phyloP scores from a whole-genome alignment of 1,139 yeast species.

The Zhuliangozyma blackwelliae region DNA sequence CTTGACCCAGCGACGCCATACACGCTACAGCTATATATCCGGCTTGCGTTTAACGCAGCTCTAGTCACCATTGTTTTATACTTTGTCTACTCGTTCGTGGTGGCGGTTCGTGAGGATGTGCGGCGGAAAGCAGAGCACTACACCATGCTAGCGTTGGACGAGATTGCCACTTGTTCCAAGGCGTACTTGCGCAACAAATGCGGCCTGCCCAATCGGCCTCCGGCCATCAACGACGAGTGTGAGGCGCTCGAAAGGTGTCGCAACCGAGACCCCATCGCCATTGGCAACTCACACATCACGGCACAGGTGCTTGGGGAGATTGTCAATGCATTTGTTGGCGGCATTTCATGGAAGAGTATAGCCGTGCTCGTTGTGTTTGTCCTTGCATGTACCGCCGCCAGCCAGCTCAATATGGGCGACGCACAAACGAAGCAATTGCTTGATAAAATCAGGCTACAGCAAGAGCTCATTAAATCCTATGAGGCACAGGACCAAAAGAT shows the following conservation, averaged over 20 bases:
- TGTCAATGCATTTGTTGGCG: slow-evolving; percentile 55
- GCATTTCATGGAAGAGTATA: background rate
- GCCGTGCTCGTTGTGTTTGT: too few relatives aligned
- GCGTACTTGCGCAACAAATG: slow-evolving; percentile 76
- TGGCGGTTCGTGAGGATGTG: slow-evolving; percentile 67
- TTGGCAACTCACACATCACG: slow-evolving; percentile 73
- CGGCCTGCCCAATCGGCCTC: slow-evolving; percentile 45
- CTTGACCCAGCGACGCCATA: slow-evolving; percentile 40
- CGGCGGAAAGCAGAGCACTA: slow-evolving; percentile 62
- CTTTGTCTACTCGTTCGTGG: slow-evolving; percentile 50
- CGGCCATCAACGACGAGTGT: slow-evolving; percentile 74
- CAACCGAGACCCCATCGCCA: slow-evolving; percentile 75
- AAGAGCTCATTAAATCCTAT: too few relatives aligned
- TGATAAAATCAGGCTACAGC: too few relatives aligned
- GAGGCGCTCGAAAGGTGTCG: slow-evolving; percentile 77
- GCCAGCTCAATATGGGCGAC: too few relatives aligned
- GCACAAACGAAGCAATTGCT: too few relatives aligned
- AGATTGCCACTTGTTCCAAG: slow-evolving; percentile 66
- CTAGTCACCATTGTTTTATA: slow-evolving; percentile 54
- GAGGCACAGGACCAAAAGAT: too few relatives aligned
- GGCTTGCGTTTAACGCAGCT: slow-evolving; percentile 59
- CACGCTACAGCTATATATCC: slow-evolving; percentile 66
- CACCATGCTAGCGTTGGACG: slow-evolving; percentile 55
- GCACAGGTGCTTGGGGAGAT: slow-evolving; percentile 84
- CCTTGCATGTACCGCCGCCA: too few relatives aligned